A percentile compares a stretch with the other conserved stretches of the same genome.
These are phyloP conservation scores for Prunus dulcis DNA, from an alignment of 306 rosid genomes.

Conservation along the genomic window DNA sequence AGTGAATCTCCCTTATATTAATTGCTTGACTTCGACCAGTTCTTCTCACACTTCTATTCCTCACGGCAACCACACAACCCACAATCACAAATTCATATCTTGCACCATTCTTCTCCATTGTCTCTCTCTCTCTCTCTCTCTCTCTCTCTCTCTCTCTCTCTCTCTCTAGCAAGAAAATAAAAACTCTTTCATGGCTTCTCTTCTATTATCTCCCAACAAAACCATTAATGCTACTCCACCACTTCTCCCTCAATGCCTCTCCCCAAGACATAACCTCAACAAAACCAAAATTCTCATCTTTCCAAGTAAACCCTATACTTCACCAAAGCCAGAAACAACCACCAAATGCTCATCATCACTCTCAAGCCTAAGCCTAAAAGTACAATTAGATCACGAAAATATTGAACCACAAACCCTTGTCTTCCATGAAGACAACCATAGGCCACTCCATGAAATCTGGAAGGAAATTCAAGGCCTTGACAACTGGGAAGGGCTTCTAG, in stretches of 20 bases:
- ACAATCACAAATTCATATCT: too few species aligned
- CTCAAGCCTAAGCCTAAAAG: constrained; percentile 7
- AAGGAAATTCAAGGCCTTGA: constrained; percentile 51
- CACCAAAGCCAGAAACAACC: neutral
- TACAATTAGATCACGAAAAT: neutral
- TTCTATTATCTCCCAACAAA: neutral
- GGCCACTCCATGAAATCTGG: constrained; percentile 37
- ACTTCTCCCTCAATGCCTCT: neutral
- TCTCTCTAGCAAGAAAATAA: neutral
- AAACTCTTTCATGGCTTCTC: neutral
- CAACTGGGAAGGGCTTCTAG: constrained; percentile 55
- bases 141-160: too few species aligned
- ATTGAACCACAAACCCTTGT: neutral
- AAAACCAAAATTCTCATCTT: neutral
- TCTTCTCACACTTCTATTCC: too few species aligned
- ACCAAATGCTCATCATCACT: neutral
- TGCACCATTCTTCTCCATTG: neutral
- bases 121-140: neutral
- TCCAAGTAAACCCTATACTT: neutral
- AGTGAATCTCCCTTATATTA: too few species aligned
- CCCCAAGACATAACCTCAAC: neutral
- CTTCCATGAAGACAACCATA: constrained; percentile 2
- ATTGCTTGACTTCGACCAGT: too few species aligned
- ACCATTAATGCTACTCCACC: neutral
- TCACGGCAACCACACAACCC: too few species aligned